phyloP scores from a whole-genome alignment of 495 filamentous ascomycete genomes.

The Thermothielavioides terrestris region DNA sequence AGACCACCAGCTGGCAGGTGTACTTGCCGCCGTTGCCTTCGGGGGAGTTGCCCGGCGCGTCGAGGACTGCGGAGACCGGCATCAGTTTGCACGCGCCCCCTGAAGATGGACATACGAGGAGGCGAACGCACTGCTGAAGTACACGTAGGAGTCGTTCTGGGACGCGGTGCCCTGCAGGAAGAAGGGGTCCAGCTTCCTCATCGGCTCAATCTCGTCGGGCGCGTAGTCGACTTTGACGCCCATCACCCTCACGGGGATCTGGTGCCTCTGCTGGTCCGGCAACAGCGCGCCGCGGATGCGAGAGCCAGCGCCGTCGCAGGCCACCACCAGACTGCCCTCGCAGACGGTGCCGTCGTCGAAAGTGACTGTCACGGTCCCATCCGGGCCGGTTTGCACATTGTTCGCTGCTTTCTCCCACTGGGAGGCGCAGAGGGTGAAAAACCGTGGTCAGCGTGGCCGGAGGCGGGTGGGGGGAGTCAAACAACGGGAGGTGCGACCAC shows the following conservation, averaged over 20 bases:
- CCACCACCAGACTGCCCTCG: constrained; percentile 22
- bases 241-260: constrained; percentile 24
- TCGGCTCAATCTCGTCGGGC: constrained; percentile 21
- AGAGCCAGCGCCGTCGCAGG: constrained; percentile 27
- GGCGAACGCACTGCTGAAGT: constrained; percentile 24
- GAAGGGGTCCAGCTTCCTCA: constrained; percentile 44
- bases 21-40: constrained; percentile 10
- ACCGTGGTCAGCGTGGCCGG: too few relatives aligned
- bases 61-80: constrained; percentile 24
- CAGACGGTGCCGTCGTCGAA: constrained; percentile 25
- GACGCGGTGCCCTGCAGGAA: constrained; percentile 56
- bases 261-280: constrained; percentile 12
- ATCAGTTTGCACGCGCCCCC: neutral
- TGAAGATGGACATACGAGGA: neutral
- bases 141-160: constrained; percentile 42
- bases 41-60: constrained; percentile 21
- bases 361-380: constrained; percentile 16
- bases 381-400: constrained; percentile 4
- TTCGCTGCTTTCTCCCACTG: constrained; percentile 24
- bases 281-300: constrained; percentile 20
- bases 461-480: too few relatives aligned
- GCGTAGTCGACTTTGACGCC: constrained; percentile 25
- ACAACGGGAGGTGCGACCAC: neutral
- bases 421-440: too few relatives aligned
- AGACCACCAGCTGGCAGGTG: constrained; percentile 43